Percentiles rank a stretch among this genome's conserved stretches.
Evolutionary conservation across 2,329 filamentous ascomycete genomes (phyloP).

Genomic region (Fusarium heterosporum): DNA sequence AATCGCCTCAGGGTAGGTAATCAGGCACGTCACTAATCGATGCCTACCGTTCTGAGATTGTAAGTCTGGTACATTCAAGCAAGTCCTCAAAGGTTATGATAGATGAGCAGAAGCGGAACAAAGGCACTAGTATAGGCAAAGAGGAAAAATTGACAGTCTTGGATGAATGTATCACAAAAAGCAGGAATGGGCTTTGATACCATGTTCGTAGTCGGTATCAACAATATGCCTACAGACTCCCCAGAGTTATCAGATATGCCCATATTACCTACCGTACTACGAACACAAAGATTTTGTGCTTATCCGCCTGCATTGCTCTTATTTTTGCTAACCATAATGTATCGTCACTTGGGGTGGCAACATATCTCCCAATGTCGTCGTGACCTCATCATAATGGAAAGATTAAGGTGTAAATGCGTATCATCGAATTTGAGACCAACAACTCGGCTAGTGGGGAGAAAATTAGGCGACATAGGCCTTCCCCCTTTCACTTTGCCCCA

Average conservation of each 20-base stretch:
- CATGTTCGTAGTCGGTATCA: too few relatives aligned
- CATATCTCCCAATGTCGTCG: background rate
- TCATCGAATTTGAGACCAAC: conserved; percentile 16
- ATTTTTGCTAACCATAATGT: background rate
- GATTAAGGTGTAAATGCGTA: conserved; percentile 3
- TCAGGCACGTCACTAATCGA: conserved; percentile 27
- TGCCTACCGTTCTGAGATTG: conserved; percentile 3
- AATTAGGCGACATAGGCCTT: background rate
- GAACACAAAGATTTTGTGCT: too few relatives aligned
- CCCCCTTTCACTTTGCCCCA: background rate
- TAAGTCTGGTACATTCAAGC: too few relatives aligned
- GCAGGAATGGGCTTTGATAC: too few relatives aligned
- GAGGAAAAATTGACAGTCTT: too few relatives aligned
- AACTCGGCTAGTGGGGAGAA: background rate
- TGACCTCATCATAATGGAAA: conserved; percentile 15
- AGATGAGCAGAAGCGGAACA: too few relatives aligned
- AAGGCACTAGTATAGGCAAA: too few relatives aligned
- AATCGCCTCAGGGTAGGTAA: conserved; percentile 15
- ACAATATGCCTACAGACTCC: too few relatives aligned
- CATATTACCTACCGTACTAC: too few relatives aligned
- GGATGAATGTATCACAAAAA: too few relatives aligned
- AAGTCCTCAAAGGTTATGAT: too few relatives aligned
- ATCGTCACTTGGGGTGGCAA: conserved; percentile 16
- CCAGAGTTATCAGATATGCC: too few relatives aligned
- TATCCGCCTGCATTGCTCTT: background rate